Conservation (phyloP, 176 grass and related monocot species). For the Chrysopogon serrulatus region DNA sequence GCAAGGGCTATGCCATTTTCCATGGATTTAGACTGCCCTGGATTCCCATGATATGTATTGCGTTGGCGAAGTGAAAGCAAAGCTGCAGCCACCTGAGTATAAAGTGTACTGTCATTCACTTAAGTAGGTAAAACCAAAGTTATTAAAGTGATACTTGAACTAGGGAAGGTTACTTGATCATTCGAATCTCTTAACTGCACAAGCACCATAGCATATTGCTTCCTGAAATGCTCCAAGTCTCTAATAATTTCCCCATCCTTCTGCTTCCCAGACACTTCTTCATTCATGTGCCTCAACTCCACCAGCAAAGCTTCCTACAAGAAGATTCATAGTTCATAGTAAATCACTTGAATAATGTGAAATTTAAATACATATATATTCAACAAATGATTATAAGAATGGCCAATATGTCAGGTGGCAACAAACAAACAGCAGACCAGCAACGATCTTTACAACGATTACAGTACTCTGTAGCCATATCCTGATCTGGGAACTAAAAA, state of each 20-base stretch:
- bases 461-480: neutral
- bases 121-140: slow-evolving; percentile 1
- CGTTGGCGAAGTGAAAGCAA: slow-evolving; percentile 82
- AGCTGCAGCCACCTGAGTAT: slow-evolving; percentile 74
- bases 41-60: slow-evolving; percentile 82
- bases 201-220: slow-evolving; percentile 91
- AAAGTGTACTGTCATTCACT: neutral
- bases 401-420: neutral
- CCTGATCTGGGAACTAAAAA: slow-evolving; percentile 12
- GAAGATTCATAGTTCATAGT: slow-evolving; percentile 20
- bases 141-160: slow-evolving; percentile 5
- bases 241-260: slow-evolving; percentile 67
- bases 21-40: slow-evolving; percentile 43
- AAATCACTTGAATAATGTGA: slow-evolving; percentile 3
- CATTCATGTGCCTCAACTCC: slow-evolving; percentile 97
- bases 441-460: neutral
- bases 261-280: slow-evolving; percentile 90
- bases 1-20: slow-evolving; percentile 59
- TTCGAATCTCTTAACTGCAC: slow-evolving; percentile 92
- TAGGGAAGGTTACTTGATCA: slow-evolving; percentile 62
- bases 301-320: slow-evolving; percentile 86
- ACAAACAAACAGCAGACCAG: neutral
- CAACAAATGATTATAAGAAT: neutral
- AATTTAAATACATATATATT: neutral
- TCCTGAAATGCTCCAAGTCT: slow-evolving; percentile 90